Evolutionary conservation across 441 rosid species (phyloP), one percentile per base, ranked within the genome.

Genomic region (Populus hybrid): DNA sequence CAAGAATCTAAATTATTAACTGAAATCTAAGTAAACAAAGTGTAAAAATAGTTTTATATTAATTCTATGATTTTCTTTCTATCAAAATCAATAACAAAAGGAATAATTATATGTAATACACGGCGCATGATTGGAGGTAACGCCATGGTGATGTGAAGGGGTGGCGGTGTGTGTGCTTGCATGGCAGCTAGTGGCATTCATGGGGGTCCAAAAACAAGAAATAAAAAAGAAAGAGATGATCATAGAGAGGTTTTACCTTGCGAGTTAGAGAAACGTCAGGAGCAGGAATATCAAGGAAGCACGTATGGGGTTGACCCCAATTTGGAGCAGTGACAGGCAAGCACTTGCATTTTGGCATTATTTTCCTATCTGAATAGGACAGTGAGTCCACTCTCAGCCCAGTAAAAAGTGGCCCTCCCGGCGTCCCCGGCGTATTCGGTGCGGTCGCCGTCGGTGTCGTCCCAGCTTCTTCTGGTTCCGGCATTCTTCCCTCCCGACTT

Each of bases 371-470:
- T 53, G 61, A 53, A 42, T 92, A 95, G 0, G 99, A 92, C 82
- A 91, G 76, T 6, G 99, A 95, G 68, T 95, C 99, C 71, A 91
- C 88, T 79, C 97, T 87, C 91, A 80, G 46, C 46, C 88, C 78
- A 26, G 95, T 71, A 69, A 95, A 88, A 83, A 95, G 83, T 23
- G 99, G 97, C 24, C 96, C 96, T 70, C 97, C 98, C 14, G 98
- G 94, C 24, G 98, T 93, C 72, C 97, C 97, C 53, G 97, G 95
- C 7, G 97, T 92, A 1, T 90, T 90, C 70, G 97, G 99, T 2
- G 97, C 90, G 11, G 97, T 89, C 14, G 80, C 90, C 61, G 88
- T 76, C 34, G 89, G 89, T 5, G 84, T 85, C 71, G 84, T 85
- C 71, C 76, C 91, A 3, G 82, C 32, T 30, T 30, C 76, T 73